Evolutionary conservation across 2,329 filamentous ascomycete genomes (phyloP), one percentile per base, ranked within the genome.

Genomic region (Fusarium phyllophilum): DNA sequence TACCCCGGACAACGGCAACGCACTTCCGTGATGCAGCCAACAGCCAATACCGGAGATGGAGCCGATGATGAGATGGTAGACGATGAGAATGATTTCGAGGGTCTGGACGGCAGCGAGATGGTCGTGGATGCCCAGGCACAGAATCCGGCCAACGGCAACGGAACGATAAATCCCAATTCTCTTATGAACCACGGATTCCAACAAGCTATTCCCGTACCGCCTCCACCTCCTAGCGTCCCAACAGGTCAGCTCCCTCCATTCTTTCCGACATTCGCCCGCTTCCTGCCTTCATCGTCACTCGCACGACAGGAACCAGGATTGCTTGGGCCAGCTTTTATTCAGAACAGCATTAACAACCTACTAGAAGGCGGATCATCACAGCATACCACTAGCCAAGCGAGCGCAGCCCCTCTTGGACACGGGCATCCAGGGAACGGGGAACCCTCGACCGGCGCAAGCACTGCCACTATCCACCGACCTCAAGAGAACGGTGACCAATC

Each of bases 71-170:
- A 85, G 39, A 83, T 82, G 75, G 79, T 79, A 5, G 84, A 85
- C 20, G 84, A 85, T n/a, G 84, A 85, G n/a, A 83, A 85, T 44
- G 83, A 84, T 26, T 82, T 84, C 45, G 84, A 85, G 36, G 83
- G 80, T 15, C 65, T 84, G 24, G 84, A 85, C 34, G 79, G 78
- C 10, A 81, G 75, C 66, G 84, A 84, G 33, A 83, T 84, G 82
- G 77, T 78, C 8, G 75, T 83, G 8, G 82, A 84, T 52, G 75
- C 66, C 7, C 78, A 81, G 51, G 72, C 63, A 12, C 80, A 79
- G 26, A 79, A 80, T 38, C 72, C 77, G n/a, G 58, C 55, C 22
- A 67, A 77, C 45, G 66, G 45, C 24, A 62, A 73, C 38, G 64
- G 55, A 60, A 68, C 54, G 31, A 51, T 57, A 41, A 55, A 62